Percentiles rank a stretch among this genome's conserved stretches.
Evolutionary conservation across 139 green algal species (phyloP).

Genomic region (Tetraselmis striata): DNA sequence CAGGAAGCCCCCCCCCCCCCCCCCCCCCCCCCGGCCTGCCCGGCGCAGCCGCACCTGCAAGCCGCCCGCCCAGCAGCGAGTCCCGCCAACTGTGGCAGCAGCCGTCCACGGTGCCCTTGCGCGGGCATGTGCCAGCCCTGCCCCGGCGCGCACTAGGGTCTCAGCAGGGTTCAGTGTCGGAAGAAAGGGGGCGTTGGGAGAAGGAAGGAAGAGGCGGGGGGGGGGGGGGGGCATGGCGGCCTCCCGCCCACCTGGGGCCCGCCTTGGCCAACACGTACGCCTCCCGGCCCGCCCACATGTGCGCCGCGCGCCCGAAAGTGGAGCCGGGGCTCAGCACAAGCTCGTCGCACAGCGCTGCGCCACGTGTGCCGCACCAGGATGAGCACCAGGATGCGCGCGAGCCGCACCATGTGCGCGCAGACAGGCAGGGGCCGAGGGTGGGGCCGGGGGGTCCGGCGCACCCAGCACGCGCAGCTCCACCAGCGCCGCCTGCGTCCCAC

Average conservation of each 20-base stretch:
- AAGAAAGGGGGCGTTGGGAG: too few species aligned
- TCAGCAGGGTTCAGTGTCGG: neutral
- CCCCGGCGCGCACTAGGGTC: neutral
- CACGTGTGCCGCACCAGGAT: too few species aligned
- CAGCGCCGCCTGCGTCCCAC: neutral
- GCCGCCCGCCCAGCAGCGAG: neutral
- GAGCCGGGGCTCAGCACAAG: neutral
- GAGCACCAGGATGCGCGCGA: too few species aligned
- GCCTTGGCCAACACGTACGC: neutral
- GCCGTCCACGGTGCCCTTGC: neutral
- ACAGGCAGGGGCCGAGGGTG: too few species aligned
- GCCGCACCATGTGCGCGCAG: too few species aligned
- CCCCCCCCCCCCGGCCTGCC: too few species aligned
- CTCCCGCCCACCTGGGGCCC: neutral
- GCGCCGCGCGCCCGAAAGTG: neutral
- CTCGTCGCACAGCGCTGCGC: neutral
- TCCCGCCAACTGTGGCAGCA: neutral
- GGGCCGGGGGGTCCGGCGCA: too few species aligned
- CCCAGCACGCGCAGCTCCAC: neutral
- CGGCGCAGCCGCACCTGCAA: too few species aligned
- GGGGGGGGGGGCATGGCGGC: too few species aligned
- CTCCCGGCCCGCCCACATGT: neutral
- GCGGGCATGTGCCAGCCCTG: neutral
- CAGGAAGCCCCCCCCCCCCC: too few species aligned
- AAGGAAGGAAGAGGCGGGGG: too few species aligned